Evolutionary conservation across 345 rosid genomes (phyloP).

Genomic region (Populus ilicifolia): DNA sequence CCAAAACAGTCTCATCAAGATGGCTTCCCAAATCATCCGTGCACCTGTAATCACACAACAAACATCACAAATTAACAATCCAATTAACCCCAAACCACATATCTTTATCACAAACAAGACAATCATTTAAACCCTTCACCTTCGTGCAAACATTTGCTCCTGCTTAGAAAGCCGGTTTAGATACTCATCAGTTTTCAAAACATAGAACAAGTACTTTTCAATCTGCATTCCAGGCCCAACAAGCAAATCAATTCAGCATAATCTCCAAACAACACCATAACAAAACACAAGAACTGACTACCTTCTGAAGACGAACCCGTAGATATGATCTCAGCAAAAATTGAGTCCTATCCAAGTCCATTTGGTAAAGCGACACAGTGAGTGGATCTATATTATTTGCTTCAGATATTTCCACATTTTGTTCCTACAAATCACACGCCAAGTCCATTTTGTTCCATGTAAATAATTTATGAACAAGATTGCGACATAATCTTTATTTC

Average conservation of each 20-base stretch:
- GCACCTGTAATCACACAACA: constrained; percentile 36
- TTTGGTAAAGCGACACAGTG: constrained; percentile 72
- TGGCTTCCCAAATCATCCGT: constrained; percentile 20
- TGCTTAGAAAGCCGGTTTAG: constrained; percentile 50
- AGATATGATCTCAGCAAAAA: constrained; percentile 85
- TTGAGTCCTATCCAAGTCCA: constrained; percentile 81
- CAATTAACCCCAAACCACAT: neutral
- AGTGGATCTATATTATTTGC: constrained; percentile 52
- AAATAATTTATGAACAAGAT: neutral
- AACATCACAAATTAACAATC: neutral
- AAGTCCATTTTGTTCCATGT: neutral
- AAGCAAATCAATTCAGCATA: neutral
- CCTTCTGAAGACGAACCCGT: constrained; percentile 82
- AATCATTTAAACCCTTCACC: constrained; percentile 31
- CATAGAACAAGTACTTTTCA: constrained; percentile 69
- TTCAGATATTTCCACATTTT: constrained; percentile 44
- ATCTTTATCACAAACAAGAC: neutral
- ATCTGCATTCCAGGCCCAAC: constrained; percentile 38
- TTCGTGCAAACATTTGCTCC: constrained; percentile 59
- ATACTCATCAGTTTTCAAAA: constrained; percentile 46
- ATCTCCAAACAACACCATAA: neutral
- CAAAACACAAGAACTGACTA: constrained; percentile 10
- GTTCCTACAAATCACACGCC: constrained; percentile 40
- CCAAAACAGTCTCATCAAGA: constrained; percentile 46
- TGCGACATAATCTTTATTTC: neutral